Evolutionary conservation across 352 stramenopile species (phyloP), one percentile per base, ranked within the genome.

Genomic region (Phytophthora capsici): DNA sequence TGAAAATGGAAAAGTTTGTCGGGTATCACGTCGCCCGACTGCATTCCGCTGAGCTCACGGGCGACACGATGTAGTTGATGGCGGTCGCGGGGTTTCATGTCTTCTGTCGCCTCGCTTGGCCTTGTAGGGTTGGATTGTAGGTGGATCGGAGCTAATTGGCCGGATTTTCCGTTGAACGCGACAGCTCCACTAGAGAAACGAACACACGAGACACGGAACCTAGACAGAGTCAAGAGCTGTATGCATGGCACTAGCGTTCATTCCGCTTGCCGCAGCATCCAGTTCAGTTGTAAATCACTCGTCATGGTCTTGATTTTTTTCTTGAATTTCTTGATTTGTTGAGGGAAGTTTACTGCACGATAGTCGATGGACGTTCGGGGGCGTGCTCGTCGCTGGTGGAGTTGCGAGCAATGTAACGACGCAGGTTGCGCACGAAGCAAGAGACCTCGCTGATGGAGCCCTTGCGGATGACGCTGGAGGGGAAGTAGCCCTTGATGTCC

Each of bases 401-500:
- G 28, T 84, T 91, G 41, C 69, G 63, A 47, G 71, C 71, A 58
- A 93, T 70, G 68, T 90, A 85, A 36, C 77, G 81, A 30, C 85
- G 85, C 69, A 94, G 58, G 55, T 94, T 94, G 64, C 85, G 85
- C 25, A 94, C 68, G 48, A 92, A 94, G 71, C 83, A 92, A 51
- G 73, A 80, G 43, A 90, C 78, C 52, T 94, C 85, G 52, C 83
- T 87, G 50, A 94, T 76, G 40, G 83, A 91, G 56, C 85, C 85
- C 63, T 94, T 94, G 69, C 79, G 82, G 62, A 94, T 89, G 55
- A 91, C 62, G 38, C 82, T 92, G 2, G 72, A 80, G 9, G 85
- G 85, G 60, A 94, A 94, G 71, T 89, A 94, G 13, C 83, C 83
- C 74, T 94, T 94, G 64, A 94, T 94, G 66, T 94, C 85, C 62